These are phyloP conservation scores for Tremellales sp. DNA, from an alignment of 1,284 basidiomycete genomes.

Conservation along the genomic window DNA sequence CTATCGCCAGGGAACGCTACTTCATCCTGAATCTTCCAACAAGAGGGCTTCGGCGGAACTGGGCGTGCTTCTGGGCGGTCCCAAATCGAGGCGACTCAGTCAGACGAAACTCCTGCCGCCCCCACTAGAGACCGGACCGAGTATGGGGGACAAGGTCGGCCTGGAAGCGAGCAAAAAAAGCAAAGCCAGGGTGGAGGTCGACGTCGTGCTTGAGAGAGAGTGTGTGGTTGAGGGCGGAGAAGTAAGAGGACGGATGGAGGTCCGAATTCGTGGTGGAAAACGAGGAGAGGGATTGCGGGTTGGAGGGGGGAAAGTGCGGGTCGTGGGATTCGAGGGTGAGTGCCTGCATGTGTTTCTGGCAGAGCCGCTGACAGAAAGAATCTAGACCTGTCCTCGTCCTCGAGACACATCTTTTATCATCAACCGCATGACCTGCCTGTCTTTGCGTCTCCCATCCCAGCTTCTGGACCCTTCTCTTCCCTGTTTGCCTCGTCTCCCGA, in stretches of 20 bases:
- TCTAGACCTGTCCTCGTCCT: conserved; percentile 56
- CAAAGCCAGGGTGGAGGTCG: conserved; percentile 77
- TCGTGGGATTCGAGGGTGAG: conserved; percentile 79
- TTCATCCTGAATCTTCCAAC: conserved; percentile 40
- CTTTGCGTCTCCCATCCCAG: conserved; percentile 50
- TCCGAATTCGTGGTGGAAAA: conserved; percentile 62
- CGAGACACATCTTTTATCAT: conserved; percentile 83
- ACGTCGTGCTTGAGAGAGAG: conserved; percentile 72
- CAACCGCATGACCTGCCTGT: conserved; percentile 62
- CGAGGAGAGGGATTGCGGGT: conserved; percentile 64
- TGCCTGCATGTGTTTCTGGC: not conserved
- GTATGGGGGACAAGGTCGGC: conserved; percentile 31
- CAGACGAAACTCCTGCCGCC: conserved; percentile 38
- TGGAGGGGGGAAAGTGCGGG: conserved; percentile 72
- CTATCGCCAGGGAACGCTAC: conserved; percentile 44
- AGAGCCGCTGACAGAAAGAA: conserved; percentile 1
- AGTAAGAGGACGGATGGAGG: conserved; percentile 67
- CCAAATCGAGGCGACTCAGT: conserved; percentile 29
- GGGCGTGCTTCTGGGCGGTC: conserved; percentile 42
- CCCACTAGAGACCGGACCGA: conserved; percentile 13
- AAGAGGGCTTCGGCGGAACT: conserved; percentile 43
- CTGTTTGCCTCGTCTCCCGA: conserved; percentile 60
- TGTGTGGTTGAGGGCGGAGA: conserved; percentile 76
- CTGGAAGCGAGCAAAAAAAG: conserved; percentile 59
- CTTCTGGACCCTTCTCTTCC: conserved; percentile 43